Conservation (phyloP, 2,329 filamentous ascomycete genomes). For the Pseudophaeomoniella oleicola region DNA sequence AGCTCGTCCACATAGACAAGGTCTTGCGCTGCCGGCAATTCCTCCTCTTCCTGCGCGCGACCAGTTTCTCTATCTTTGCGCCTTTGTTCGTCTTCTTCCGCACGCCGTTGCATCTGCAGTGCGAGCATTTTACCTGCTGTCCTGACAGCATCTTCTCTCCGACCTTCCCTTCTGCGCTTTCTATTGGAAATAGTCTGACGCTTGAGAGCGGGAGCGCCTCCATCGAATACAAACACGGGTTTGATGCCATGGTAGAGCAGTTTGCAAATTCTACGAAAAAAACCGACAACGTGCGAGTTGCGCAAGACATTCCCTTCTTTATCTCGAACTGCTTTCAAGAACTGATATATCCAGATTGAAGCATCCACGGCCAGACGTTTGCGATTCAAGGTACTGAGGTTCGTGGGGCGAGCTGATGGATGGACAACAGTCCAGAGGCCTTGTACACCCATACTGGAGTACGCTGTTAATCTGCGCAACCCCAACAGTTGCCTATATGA, state of each 20-base stretch:
- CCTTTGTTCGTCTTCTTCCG: conserved; percentile 68
- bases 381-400: conserved; percentile 88
- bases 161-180: conserved; percentile 68
- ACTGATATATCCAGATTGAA: conserved; percentile 99
- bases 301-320: conserved; percentile 94
- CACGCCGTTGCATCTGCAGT: conserved; percentile 81
- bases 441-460: conserved; percentile 71
- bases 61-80: conserved; percentile 26
- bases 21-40: conserved; percentile 50
- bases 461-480: too few relatives aligned
- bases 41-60: conserved; percentile 38
- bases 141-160: conserved; percentile 79
- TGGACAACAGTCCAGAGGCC: conserved; percentile 94
- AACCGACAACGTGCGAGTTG: conserved; percentile 91
- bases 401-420: conserved; percentile 88
- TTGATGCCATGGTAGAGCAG: conserved; percentile 91
- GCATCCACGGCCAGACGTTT: conserved; percentile 95
- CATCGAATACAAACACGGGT: conserved; percentile 96
- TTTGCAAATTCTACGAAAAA: conserved; percentile 97
- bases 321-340: conserved; percentile 94
- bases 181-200: conserved; percentile 73
- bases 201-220: conserved; percentile 81
- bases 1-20: conserved; percentile 87
- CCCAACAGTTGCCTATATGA: too few relatives aligned
- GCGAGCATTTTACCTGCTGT: conserved; percentile 87